Evolutionary conservation across 306 rosid genomes (phyloP).

Genomic region (Castanea mollissima): DNA sequence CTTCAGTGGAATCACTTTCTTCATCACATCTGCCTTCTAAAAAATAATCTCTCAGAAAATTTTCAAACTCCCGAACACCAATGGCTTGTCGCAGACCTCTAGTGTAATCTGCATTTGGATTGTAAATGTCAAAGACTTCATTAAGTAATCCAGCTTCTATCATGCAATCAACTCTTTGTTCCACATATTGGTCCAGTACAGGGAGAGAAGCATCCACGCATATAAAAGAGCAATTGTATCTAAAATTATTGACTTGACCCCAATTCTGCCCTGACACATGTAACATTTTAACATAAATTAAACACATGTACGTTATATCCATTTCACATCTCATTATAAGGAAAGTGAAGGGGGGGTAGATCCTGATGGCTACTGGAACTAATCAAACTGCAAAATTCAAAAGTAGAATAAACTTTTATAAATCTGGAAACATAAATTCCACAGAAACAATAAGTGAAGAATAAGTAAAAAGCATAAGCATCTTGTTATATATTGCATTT

Average conservation of each 20-base stretch:
- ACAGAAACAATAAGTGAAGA: neutral
- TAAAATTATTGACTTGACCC: constrained; percentile 77
- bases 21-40: constrained; percentile 19
- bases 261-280: constrained; percentile 94
- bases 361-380: neutral
- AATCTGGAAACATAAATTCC: neutral
- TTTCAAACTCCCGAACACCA: constrained; percentile 84
- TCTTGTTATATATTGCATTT: neutral
- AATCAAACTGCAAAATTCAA: neutral
- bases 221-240: constrained; percentile 79
- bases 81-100: constrained; percentile 84
- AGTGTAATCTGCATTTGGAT: constrained; percentile 61
- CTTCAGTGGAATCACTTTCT: constrained; percentile 27
- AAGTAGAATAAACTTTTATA: neutral
- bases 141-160: constrained; percentile 72
- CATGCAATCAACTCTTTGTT: constrained; percentile 84
- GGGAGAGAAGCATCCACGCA: constrained; percentile 76
- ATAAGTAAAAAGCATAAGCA: neutral
- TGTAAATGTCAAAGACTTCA: constrained; percentile 75
- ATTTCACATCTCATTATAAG: neutral
- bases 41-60: constrained; percentile 39
- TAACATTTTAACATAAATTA: constrained; percentile 30
- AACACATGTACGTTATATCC: neutral
- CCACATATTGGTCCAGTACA: constrained; percentile 75
- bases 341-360: neutral